These are phyloP conservation scores for Trichomonascaceae sp. DNA, from an alignment of 1,139 yeast genomes.

Conservation along the genomic window DNA sequence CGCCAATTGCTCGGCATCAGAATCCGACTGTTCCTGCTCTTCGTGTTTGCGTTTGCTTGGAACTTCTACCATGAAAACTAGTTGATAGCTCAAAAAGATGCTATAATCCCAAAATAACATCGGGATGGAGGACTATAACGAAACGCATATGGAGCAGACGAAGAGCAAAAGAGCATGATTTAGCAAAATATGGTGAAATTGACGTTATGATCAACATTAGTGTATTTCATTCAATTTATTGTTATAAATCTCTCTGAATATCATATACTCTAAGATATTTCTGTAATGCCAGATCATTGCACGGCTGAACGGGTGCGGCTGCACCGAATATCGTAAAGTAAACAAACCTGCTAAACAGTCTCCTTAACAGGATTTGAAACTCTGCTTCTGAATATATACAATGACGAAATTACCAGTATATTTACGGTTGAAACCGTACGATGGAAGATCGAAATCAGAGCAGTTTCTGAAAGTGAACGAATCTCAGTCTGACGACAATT, in stretches of 20 bases:
- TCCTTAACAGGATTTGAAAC: background rate
- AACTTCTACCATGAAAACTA: background rate
- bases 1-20: conserved; percentile 2
- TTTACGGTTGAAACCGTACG: conserved; percentile 33
- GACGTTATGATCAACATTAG: no score
- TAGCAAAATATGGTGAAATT: no score
- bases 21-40: conserved; percentile 9
- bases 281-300: background rate
- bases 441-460: conserved; percentile 12
- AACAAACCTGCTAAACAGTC: background rate
- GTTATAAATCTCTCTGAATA: background rate
- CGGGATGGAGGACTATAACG: background rate
- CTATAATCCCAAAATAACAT: background rate
- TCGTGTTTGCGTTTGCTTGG: conserved; percentile 12
- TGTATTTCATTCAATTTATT: background rate
- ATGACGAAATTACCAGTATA: conserved; percentile 30
- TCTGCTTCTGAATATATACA: background rate
- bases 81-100: background rate
- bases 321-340: conserved; percentile 2
- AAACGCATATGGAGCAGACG: background rate
- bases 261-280: background rate
- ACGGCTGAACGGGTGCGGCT: background rate
- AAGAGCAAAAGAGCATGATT: background rate
- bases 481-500: background rate
- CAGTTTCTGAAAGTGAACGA: conserved; percentile 7